A percentile compares a stretch with the other conserved stretches of the same genome.
Conservation (phyloP, 208 protist species). For the Endotrypanum monterogeii region DNA sequence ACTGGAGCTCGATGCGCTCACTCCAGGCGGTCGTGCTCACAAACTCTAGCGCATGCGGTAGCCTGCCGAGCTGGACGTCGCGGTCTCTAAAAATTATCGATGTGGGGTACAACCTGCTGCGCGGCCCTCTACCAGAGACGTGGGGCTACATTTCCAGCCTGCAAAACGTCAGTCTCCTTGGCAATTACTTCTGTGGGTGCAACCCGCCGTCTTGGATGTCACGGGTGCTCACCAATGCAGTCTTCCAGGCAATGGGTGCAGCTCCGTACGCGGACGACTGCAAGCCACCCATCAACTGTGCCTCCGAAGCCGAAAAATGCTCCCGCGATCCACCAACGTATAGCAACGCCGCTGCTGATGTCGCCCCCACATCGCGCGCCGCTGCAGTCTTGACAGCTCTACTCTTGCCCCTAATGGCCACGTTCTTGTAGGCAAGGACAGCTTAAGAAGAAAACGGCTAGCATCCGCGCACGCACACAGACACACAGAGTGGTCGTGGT, state of each 20-base stretch:
- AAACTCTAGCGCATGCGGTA: conserved; percentile 20
- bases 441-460: neutral
- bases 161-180: conserved; percentile 8
- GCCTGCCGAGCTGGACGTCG: conserved; percentile 28
- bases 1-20: conserved; percentile 16
- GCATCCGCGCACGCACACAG: too few relatives aligned
- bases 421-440: neutral
- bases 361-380: neutral
- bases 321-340: conserved; percentile 8
- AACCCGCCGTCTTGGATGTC: conserved; percentile 13
- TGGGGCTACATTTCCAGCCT: conserved; percentile 16
- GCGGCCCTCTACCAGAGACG: conserved; percentile 9
- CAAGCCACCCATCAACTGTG: conserved; percentile 1
- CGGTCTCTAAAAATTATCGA: conserved; percentile 13
- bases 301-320: conserved; percentile 7
- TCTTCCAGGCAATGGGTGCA: conserved; percentile 13
- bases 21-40: neutral
- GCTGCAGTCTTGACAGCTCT: conserved; percentile 3
- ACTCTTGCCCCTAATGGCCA: neutral
- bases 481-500: too few relatives aligned
- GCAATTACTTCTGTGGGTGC: conserved; percentile 25
- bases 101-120: conserved; percentile 13
- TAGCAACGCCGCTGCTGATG: conserved; percentile 2
- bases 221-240: conserved; percentile 9
- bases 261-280: conserved; percentile 3